Base-by-base conservation (phyloP, 768 basidiomycete genomes). In the Paxillus ammoniavirescens region DNA sequence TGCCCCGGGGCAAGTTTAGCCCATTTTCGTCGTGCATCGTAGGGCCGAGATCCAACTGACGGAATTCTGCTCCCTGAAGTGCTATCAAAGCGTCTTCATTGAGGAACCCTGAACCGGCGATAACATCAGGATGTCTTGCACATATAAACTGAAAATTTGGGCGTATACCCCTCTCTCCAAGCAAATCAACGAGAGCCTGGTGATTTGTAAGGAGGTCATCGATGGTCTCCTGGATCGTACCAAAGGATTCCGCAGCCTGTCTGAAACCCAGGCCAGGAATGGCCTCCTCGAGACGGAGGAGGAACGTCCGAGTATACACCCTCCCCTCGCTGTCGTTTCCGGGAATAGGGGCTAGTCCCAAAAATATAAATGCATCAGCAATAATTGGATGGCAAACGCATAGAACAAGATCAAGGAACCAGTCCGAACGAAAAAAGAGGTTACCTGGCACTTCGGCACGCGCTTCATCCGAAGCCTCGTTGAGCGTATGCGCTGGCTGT, bases 1-100 rank as follows among this genome's bases (percentile, higher is more conserved):
- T 75, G 15, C 67, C 64, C 26, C 72, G 69, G 43, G 67, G 74
- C 17, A 85, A 57, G 60, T 82, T 82, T 7, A 84, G 68, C 4
- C 81, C 79, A 45, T 78, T 76, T 53, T 76, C 73, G 48, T 80
- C 73, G 10, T 62, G 57, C 50, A 82, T 64, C 13, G 82, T 80
- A 13, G 75, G 72, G 1, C 73, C 72, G 47, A 86, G 67, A 18
- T 72, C 64, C n/a, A 84, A 70, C 45, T 61, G 64, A 7, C 66
- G 65, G 38, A 85, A 67, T 53, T 77, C 74, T 3, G 79, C 77
- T 13, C 67, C 72, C 30, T 79, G 68, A n/a, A 84, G 71, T 0
- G 77, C 59, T 15, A 75, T 58, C 44, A 84, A 65, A 7, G 78
- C 69, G 7, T 67, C 73, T 26, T 73, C 63, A 57, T 74, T 81